Base-by-base conservation (phyloP, 202 grass and related monocot genomes). In the Carex sylvatica region DNA sequence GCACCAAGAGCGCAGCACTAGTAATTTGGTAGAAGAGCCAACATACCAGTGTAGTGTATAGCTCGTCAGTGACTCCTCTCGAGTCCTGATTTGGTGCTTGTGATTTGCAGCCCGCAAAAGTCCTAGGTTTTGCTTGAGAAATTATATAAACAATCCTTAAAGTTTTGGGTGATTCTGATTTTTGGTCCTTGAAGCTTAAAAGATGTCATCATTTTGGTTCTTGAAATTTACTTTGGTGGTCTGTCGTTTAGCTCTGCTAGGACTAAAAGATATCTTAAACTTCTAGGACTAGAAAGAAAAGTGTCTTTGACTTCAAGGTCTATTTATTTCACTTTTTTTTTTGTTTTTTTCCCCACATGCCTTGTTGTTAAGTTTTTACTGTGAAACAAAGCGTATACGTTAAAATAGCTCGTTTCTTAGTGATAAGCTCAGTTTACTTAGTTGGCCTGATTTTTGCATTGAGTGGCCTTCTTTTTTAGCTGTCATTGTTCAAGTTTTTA, bases 1-100 rank as follows among this genome's bases (percentile, higher is more conserved):
- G 72, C 69, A 76, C 67, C 83, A 51, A 77, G 83, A 65, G 38
- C 58, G 0, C 67, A 63, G 28, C 53, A 84, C 55, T 65, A 52
- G 36, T 59, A 47, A 49, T 84, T 76, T 54, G 30, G 56, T 73
- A 65, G 11, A 38, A 36, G 30, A 18, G 12, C 44, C 49, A 74
- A 84, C 10, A 46, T 63, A 64, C 52, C 9, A 47, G 56, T 78
- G 53, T 76, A 84, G 82, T 73, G 68, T 84, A 76, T 38, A 84
- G 72, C 61, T 76, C 3, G 9, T 74, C 51, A 19, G 52, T 54
- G 60, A 49, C 69, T 65, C 44, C 19, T 76, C 44, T 84, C 33
- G 70, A 84, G 56, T 84, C 20, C 3, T 84, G 82, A 75, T 61
- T 62, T 70, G 23, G 63, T 82, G 63, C 40, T 69, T 70, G 62